phyloP scores from a whole-genome alignment of 768 basidiomycete species.

The Polyporus arcularius region DNA sequence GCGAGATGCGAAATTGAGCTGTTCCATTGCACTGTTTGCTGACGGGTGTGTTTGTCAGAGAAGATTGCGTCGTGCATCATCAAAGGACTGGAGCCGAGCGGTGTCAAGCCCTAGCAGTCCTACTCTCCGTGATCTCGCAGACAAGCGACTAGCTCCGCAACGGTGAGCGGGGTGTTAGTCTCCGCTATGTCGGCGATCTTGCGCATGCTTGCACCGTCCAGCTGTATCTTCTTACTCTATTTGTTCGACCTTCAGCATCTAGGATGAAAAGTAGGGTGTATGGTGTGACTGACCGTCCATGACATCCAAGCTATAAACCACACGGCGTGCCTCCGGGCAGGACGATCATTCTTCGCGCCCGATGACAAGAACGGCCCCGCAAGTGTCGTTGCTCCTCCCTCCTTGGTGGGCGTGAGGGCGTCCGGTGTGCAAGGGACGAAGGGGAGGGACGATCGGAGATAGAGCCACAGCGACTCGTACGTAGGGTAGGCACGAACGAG shows the following conservation, averaged over 20 bases:
- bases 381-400: background rate
- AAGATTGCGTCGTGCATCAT: too few species aligned
- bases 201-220: too few species aligned
- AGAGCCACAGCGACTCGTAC: slow-evolving; percentile 69
- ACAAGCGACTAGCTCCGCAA: background rate
- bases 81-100: too few species aligned
- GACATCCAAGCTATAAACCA: slow-evolving; percentile 2
- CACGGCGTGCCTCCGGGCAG: slow-evolving; percentile 1
- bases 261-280: background rate
- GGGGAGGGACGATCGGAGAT: slow-evolving; percentile 39
- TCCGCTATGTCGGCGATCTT: too few species aligned
- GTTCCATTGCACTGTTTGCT: background rate
- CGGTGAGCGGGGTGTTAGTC: background rate
- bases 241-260: background rate
- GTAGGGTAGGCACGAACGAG: slow-evolving; percentile 53
- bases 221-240: background rate
- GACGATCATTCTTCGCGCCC: background rate
- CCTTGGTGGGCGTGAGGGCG: too few species aligned
- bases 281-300: slow-evolving; percentile 4
- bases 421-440: background rate
- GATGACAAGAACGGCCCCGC: background rate
- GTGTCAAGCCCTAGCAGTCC: too few species aligned
- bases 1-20: background rate
- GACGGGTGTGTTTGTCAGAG: too few species aligned
- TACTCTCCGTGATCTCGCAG: background rate